Base-by-base conservation (phyloP, 2,329 filamentous ascomycete genomes). In the Pseudocercospora musae region DNA sequence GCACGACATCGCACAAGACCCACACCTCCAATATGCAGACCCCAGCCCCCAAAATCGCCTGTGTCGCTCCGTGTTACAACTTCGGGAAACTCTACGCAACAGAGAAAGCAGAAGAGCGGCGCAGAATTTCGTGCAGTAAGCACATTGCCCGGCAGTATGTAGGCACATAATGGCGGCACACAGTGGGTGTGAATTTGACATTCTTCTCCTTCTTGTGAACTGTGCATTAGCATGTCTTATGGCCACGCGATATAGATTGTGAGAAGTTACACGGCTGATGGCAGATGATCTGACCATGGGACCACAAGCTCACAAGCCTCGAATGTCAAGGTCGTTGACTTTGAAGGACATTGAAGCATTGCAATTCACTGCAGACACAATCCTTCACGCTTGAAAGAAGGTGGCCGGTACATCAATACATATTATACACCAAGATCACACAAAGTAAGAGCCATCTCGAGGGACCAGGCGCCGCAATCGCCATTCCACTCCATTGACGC, bases 201-300 rank as follows among this genome's bases (percentile, higher is more conserved):
- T 52, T 27, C 48, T 52, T 52, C 48, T 52, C 23, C 10, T 27
- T 52, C 21, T n/a, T 23, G 44, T 25, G 11, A 18, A 21, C 1
- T n/a, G n/a, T 31, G 48, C 48, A 31, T 52, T 52, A 52, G 48
- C 23, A n/a, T 27, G 48, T 48, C 21, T 52, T 15, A 25, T 25
- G 25, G 15, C 48, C 21, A 29, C 48, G 25, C 2, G 48, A 20
- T 21, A 48, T 48, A 48, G 18, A 48, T 29, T 23, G 21, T 52
- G 21, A 52, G 13, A 52, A 15, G 25, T 52, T 31, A 29, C 48
- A 52, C 48, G 15, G 25, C 21, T 9, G 48, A 9, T 40, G 25
- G 48, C 48, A 52, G 48, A 52, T 52, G 48, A 52, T 52, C 48
- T 52, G 48, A 29, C 48, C 48, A 52, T 52, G 48, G 48, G 48